These are phyloP conservation scores for Ogataea saltuana DNA, from an alignment of 805 yeast genomes.

Conservation along the genomic window DNA sequence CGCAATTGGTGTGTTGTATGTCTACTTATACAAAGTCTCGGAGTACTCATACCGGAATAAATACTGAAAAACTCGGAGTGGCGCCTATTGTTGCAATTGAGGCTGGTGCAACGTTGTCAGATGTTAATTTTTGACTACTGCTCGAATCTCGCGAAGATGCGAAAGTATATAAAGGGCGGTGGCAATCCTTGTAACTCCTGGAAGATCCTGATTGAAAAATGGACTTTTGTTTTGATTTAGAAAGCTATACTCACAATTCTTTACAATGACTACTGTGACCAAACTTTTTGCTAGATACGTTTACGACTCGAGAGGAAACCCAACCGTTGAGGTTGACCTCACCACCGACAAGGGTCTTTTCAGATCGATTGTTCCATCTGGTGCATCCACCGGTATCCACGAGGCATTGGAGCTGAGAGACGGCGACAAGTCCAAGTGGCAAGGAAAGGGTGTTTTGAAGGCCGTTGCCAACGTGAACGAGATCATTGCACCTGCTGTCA, in stretches of 20 bases:
- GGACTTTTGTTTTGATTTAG: neutral
- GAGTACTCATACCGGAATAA: slow-evolving; percentile 4
- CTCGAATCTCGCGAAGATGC: slow-evolving; percentile 2
- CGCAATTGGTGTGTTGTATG: neutral
- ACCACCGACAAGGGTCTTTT: slow-evolving; percentile 89
- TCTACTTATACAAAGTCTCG: too few relatives aligned
- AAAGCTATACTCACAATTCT: neutral
- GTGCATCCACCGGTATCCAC: slow-evolving; percentile 99
- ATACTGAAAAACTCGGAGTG: slow-evolving; percentile 6
- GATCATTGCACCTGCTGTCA: slow-evolving; percentile 89
- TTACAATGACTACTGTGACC: slow-evolving; percentile 58
- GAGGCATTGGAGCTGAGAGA: slow-evolving; percentile 99
- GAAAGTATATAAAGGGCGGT: slow-evolving; percentile 3
- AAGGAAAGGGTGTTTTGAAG: slow-evolving; percentile 97
- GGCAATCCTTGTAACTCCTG: neutral
- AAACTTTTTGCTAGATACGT: slow-evolving; percentile 94
- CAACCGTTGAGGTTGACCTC: slow-evolving; percentile 98
- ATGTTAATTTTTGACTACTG: slow-evolving; percentile 4
- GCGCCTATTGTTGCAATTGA: neutral
- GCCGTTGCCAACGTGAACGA: slow-evolving; percentile 97
- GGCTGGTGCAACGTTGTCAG: slow-evolving; percentile 7
- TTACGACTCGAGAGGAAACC: slow-evolving; percentile 99
- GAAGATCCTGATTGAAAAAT: neutral
- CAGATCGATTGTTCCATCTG: slow-evolving; percentile 98
- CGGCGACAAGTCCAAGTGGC: slow-evolving; percentile 96